Base-by-base conservation (phyloP, 176 grass and related monocot genomes). In the Aechmea fasciata region DNA sequence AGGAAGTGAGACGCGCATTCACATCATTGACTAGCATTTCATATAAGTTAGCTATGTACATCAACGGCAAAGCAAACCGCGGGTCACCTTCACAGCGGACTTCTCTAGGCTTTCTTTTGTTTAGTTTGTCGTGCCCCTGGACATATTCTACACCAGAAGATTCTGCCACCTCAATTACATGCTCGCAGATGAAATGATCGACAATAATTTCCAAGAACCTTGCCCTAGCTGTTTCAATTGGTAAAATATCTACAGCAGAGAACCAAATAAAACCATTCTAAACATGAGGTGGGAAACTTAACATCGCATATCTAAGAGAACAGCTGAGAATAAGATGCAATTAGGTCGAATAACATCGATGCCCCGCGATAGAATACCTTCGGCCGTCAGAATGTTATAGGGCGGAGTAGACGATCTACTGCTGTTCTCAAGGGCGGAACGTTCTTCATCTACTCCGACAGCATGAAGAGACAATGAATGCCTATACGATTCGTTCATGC, bases 21-120 rank as follows among this genome's bases (percentile, higher is more conserved):
- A 82, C 83, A 10, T 91, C 75, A 74, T 69, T 82, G n/a, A 84
- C 85, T 81, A 96, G 88, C 10, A 83, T 91, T 79, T 96, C 91
- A 41, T 96, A 96, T 79, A 96, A 57, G 66, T 91, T 96, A 1
- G 91, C 91, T 76, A 91, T 81, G 59, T 91, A 96, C 91, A 96
- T 96, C 52, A 96, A 73, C 6, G 91, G 91, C 88, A 96, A 82
- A 48, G 87, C 85, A 81, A 91, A 75, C 68, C 65, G 71, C 25
- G 88, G 75, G 65, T 96, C 85, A 65, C 91, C 91, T 75, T 91
- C 88, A 49, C 91, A 91, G 48, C 10, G 77, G 25, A 76, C 75
- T 47, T 86, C 88, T 19, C 77, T 66, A 47, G 79, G 80, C 78
- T 91, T 96, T 75, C 91, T 91, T 85, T 96, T 96, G 74, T 70